Evolutionary conservation across 768 basidiomycete genomes (phyloP), one percentile per base, ranked within the genome.

Genomic region (Tylopilus vinaceipallidus): DNA sequence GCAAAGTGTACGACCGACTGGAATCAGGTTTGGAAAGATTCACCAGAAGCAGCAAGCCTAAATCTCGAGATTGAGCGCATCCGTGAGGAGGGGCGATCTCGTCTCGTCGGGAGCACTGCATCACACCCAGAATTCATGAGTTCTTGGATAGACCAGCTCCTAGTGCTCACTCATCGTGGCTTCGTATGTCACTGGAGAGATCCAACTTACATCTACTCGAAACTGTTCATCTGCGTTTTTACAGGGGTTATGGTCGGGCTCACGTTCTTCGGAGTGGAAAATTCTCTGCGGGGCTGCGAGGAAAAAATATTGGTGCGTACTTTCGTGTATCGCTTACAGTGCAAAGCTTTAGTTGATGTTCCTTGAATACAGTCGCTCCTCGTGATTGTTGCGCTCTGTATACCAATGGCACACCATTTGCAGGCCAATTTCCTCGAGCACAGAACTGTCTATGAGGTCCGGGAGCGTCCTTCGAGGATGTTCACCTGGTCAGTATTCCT

Each of bases 381-480:
- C 64, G 75, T 82, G 73, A 66, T 66, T 4, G 73, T 72, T 9
- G 71, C 79, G 44, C 36, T 66, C 22, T 47, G 57, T 60, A 73
- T 77, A 1, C 74, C 80, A 3, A 66, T 83, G 24, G 71, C 76
- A 3, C 80, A 82, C 56, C 83, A 86, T 59, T 68, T 84, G 2
- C 83, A 83, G 59, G 71, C 78, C 9, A 77, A 76, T 30, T 84
- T 79, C 68, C 73, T 86, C 45, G 65, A 68, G 9, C 75, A 75
- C 55, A 77, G 83, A 22, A 71, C 63, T 6, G 67, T 87, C 30
- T 86, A 83, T 53, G 81, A 84, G 55, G 73, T 82, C 43, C 76
- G 84, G 32, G 84, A 87, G 64, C 72, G 79, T 4, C 80, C 83
- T 0, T 81, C 80, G 40, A 71, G 76, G 38, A 84, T 81, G 75